Percentiles rank a stretch among this genome's conserved stretches.
Evolutionary conservation across 805 yeast species (phyloP).

Genomic region (Geotrichum ghanense): DNA sequence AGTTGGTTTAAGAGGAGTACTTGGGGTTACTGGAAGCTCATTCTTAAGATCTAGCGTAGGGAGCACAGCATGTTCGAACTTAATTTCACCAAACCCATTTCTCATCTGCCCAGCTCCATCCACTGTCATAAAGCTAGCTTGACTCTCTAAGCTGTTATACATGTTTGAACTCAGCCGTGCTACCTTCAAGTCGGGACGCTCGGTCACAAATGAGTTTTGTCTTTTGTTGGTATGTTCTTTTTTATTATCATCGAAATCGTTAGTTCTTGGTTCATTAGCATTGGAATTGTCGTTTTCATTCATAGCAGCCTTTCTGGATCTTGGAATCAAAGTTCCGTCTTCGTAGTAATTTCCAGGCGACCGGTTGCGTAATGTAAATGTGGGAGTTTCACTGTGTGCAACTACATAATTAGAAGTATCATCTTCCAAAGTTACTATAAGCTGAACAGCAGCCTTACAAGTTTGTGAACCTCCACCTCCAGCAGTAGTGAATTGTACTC

Average conservation of each 20-base stretch:
- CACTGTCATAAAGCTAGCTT: not conserved
- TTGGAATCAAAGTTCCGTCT: conserved; percentile 1
- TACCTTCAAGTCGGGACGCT: not conserved
- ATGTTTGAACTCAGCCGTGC: conserved; percentile 1
- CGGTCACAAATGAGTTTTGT: not conserved
- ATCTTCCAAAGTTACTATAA: not conserved
- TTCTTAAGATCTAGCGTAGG: not conserved
- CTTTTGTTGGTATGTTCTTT: not conserved
- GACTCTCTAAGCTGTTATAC: not conserved
- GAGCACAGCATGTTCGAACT: not conserved
- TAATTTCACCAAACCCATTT: not conserved
- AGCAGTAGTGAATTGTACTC: not conserved
- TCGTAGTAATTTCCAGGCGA: conserved; percentile 1
- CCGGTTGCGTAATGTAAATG: not conserved
- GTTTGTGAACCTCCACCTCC: conserved; percentile 2
- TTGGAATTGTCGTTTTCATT: not conserved
- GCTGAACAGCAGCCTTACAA: not conserved
- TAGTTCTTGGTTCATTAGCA: not conserved
- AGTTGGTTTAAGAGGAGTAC: not conserved
- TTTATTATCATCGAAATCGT: not conserved
- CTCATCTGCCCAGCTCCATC: not conserved
- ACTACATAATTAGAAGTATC: not conserved
- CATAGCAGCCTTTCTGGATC: not conserved
- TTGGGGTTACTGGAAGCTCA: not conserved
- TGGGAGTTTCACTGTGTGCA: not conserved